phyloP scores from a whole-genome alignment of 139 green algal species.

The Picochlorum sp. region DNA sequence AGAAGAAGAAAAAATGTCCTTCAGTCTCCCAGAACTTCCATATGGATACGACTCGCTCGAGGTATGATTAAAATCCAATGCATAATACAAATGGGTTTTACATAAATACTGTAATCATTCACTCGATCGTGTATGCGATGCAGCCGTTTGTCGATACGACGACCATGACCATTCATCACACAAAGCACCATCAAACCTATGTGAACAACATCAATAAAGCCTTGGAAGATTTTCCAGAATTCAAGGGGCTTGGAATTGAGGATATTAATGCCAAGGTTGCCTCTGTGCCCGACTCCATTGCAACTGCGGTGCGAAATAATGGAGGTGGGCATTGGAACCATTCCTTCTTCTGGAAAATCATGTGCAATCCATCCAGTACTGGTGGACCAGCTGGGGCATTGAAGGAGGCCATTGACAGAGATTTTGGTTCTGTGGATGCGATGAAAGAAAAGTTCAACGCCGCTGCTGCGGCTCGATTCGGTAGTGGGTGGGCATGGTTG shows the following conservation, averaged over 20 bases:
- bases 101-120: too few relatives aligned
- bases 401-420: constrained; percentile 54
- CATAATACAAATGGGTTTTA: too few relatives aligned
- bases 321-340: constrained; percentile 50
- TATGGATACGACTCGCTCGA: constrained; percentile 48
- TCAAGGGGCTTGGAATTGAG: constrained; percentile 49
- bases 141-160: constrained; percentile 69
- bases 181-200: constrained; percentile 72
- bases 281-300: constrained; percentile 41
- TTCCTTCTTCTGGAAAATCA: constrained; percentile 57
- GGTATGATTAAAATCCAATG: neutral
- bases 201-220: constrained; percentile 71
- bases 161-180: constrained; percentile 63
- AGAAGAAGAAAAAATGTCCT: neutral
- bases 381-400: constrained; percentile 40
- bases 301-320: constrained; percentile 56
- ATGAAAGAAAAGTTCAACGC: constrained; percentile 76
- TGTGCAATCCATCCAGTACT: constrained; percentile 31
- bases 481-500: constrained; percentile 80
- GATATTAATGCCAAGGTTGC: constrained; percentile 46
- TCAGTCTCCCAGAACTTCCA: constrained; percentile 46
- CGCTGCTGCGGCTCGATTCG: constrained; percentile 60
- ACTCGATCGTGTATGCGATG: constrained; percentile 8
- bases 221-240: constrained; percentile 55
- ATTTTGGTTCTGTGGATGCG: constrained; percentile 58